Percentiles rank a stretch among this genome's conserved stretches.
Conservation (phyloP, 352 stramenopile species). For the Globisporangium alternatum region DNA sequence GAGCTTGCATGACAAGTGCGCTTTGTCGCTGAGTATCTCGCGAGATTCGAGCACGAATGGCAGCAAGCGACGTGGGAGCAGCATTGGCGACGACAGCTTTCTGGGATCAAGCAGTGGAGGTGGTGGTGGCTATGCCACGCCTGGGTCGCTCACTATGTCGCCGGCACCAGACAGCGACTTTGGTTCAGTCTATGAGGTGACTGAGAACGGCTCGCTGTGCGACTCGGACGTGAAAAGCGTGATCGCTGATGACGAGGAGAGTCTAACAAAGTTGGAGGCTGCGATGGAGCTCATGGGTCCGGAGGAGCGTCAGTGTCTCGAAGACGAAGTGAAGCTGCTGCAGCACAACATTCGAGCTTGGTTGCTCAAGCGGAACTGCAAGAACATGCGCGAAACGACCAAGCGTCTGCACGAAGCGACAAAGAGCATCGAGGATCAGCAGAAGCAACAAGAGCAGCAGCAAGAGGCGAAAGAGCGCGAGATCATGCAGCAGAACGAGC, state of each 20-base stretch:
- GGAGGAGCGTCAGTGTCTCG: conserved; percentile 79
- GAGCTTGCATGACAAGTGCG: conserved; percentile 88
- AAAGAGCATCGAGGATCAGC: conserved; percentile 53
- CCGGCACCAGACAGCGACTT: conserved; percentile 21
- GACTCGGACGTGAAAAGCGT: conserved; percentile 82
- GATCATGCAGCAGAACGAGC: conserved; percentile 25
- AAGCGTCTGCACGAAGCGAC: conserved; percentile 76
- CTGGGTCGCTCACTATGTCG: conserved; percentile 10
- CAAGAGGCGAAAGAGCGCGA: conserved; percentile 16
- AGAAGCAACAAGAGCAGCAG: conserved; percentile 40
- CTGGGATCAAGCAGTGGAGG: conserved; percentile 24
- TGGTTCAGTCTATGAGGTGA: conserved; percentile 24
- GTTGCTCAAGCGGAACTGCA: conserved; percentile 87
- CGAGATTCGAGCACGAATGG: conserved; percentile 35
- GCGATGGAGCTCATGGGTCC: conserved; percentile 86
- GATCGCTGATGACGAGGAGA: conserved; percentile 77
- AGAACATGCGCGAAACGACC: conserved; percentile 86
- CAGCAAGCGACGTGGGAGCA: conserved; percentile 49
- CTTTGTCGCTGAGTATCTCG: conserved; percentile 78
- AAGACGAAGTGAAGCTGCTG: conserved; percentile 85
- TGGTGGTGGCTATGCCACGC: conserved; percentile 8
- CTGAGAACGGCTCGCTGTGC: conserved; percentile 40
- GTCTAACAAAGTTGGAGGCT: conserved; percentile 68
- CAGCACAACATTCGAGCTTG: conserved; percentile 86
- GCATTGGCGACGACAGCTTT: conserved; percentile 47